phyloP scores from a whole-genome alignment of 2,329 filamentous ascomycete genomes.

The Calonectria pseudoturangicola region DNA sequence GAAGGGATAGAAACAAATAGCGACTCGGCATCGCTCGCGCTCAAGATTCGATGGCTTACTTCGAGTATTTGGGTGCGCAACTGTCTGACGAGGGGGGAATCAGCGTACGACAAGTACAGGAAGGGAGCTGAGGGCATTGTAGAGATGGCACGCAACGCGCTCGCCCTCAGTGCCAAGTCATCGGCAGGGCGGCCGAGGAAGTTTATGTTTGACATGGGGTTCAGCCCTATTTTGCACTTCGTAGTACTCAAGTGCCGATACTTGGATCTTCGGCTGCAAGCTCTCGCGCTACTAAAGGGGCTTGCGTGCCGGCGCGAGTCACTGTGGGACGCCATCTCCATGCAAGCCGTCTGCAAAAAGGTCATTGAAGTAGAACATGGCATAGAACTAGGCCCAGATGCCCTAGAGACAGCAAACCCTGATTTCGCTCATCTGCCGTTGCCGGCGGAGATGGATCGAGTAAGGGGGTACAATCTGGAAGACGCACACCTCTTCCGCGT shows the following conservation, averaged over 20 bases:
- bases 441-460: constrained; percentile 43
- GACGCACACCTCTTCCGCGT: constrained; percentile 14
- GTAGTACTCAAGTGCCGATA: constrained; percentile 63
- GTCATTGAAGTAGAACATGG: constrained; percentile 64
- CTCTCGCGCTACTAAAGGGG: constrained; percentile 57
- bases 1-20: constrained; percentile 18
- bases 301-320: constrained; percentile 59
- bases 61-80: constrained; percentile 59
- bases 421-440: constrained; percentile 9
- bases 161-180: background rate
- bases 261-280: constrained; percentile 59
- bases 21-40: constrained; percentile 42
- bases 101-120: constrained; percentile 59
- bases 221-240: constrained; percentile 61
- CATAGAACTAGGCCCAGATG: constrained; percentile 47
- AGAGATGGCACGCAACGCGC: constrained; percentile 48
- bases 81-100: constrained; percentile 57
- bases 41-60: constrained; percentile 58
- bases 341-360: constrained; percentile 57
- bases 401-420: constrained; percentile 37
- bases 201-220: constrained; percentile 65
- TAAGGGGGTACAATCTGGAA: constrained; percentile 46
- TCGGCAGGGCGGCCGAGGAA: constrained; percentile 47
- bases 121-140: constrained; percentile 58
- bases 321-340: constrained; percentile 59